Evolutionary conservation across 805 yeast species (phyloP).

Genomic region (Jamesozyma gamospora): DNA sequence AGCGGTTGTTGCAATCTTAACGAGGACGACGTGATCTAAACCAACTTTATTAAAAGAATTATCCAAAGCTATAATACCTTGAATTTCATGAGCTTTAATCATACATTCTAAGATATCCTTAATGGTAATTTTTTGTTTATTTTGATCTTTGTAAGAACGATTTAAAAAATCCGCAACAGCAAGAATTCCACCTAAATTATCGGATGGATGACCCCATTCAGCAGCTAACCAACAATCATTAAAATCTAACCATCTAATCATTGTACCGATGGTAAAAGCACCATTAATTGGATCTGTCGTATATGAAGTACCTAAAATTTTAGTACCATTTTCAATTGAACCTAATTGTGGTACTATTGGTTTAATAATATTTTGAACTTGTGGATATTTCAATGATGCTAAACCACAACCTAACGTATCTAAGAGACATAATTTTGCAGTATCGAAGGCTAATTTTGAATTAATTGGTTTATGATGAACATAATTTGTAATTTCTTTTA

Average conservation of each 20-base stretch:
- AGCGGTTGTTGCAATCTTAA: slow-evolving; percentile 52
- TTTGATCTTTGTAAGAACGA: slow-evolving; percentile 32
- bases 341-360: slow-evolving; percentile 45
- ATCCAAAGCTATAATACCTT: slow-evolving; percentile 48
- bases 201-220: slow-evolving; percentile 64
- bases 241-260: slow-evolving; percentile 52
- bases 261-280: slow-evolving; percentile 47
- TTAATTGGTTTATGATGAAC: slow-evolving; percentile 38
- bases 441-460: slow-evolving; percentile 40
- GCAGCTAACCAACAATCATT: slow-evolving; percentile 61
- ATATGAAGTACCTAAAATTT: slow-evolving; percentile 42
- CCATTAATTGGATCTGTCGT: slow-evolving; percentile 48
- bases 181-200: slow-evolving; percentile 48
- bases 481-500: slow-evolving; percentile 41
- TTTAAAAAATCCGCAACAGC: slow-evolving; percentile 50
- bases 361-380: slow-evolving; percentile 39
- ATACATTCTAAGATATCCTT: slow-evolving; percentile 44
- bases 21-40: slow-evolving; percentile 48
- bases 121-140: slow-evolving; percentile 36
- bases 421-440: slow-evolving; percentile 45
- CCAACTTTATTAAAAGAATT: slow-evolving; percentile 53
- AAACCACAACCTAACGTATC: slow-evolving; percentile 55
- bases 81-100: slow-evolving; percentile 57
- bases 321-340: slow-evolving; percentile 44
- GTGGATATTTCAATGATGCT: slow-evolving; percentile 45